Evolutionary conservation across 2,329 filamentous ascomycete genomes (phyloP), one percentile per base, ranked within the genome.

Genomic region (Diaporthe sp.): DNA sequence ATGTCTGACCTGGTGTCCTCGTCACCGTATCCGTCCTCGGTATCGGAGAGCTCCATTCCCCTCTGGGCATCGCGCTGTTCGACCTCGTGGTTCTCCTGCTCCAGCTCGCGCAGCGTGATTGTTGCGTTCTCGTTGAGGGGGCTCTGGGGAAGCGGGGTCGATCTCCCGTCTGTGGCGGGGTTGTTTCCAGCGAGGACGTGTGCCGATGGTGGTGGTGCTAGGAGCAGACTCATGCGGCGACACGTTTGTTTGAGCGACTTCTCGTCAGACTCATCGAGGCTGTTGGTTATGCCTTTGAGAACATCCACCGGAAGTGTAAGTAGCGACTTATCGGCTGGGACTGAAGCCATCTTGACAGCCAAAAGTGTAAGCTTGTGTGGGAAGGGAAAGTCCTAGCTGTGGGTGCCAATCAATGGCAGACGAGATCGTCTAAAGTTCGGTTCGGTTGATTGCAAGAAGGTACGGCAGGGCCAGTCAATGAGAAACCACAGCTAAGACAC

Each of bases 1-100:
- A 53, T 49, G 17, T 49, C 61, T 15, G 72, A 68, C 60, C 57
- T 46, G 39, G 46, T 49, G 49, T 72, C 55, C 5, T 71, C 65
- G 37, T 70, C 49, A 9, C 34, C 61, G 39, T 46, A 67, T 17
- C 58, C 73, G 19, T 75, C 73, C 28, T 71, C 65, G 2, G 65
- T 72, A 37, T 75, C 73, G 25, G 73, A 75, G 13, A 75, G 67
- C 13, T 75, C 65, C 73, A 75, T 71, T 4, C 73, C 67, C 58
- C 67, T 60, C 22, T 58, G 44, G 1, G 25, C 44, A 4, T 75
- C 73, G 25, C 73, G 73, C 22, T 75, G 46, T 39, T 75, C 73
- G 34, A 75, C 73, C 28, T 75, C 73, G n/a, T 55, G 55, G 57
- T 75, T 75, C 67, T 75, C 73, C 57, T 62, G 57, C 73, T 75